Conservation (phyloP, 805 yeast species). For the Dipodascus geniculatus region DNA sequence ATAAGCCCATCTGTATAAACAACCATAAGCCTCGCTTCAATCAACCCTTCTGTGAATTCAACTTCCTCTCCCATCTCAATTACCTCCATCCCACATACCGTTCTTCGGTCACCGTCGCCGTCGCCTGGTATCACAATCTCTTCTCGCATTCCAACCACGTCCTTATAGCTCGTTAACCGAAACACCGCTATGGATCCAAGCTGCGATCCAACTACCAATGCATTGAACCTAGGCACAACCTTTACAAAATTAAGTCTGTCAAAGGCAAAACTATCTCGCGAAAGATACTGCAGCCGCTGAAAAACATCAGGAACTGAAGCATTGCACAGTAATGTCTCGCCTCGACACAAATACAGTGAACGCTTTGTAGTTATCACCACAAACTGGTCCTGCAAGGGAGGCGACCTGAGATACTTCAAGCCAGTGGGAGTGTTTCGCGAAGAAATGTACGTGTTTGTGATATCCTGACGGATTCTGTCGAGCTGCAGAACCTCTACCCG, state of each 20-base stretch:
- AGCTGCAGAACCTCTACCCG: conserved; percentile 3
- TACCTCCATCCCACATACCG: not conserved
- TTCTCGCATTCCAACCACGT: conserved; percentile 32
- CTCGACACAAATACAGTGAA: conserved; percentile 34
- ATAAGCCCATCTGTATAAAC: conserved; percentile 11
- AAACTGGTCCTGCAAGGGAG: conserved; percentile 23
- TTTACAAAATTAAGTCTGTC: conserved; percentile 23
- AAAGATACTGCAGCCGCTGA: conserved; percentile 20
- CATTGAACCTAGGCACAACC: conserved; percentile 31
- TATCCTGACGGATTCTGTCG: not conserved
- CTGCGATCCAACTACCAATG: conserved; percentile 33
- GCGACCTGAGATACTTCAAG: conserved; percentile 10
- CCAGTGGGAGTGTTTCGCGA: not conserved
- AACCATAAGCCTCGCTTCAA: not conserved
- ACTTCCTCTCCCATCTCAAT: not conserved
- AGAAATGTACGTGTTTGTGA: not conserved
- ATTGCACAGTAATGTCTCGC: conserved; percentile 36
- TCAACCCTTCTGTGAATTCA: not conserved
- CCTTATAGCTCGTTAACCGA: conserved; percentile 32
- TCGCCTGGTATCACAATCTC: conserved; percentile 27
- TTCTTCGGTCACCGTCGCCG: conserved; percentile 6
- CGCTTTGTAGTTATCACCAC: conserved; percentile 35
- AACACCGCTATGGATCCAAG: conserved; percentile 33
- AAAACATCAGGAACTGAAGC: conserved; percentile 36
- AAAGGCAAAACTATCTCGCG: conserved; percentile 10